A percentile compares a stretch with the other conserved stretches of the same genome.
phyloP scores from a whole-genome alignment of 202 grass and related monocot genomes.

The Schoenoplectus tabernaemontani region DNA sequence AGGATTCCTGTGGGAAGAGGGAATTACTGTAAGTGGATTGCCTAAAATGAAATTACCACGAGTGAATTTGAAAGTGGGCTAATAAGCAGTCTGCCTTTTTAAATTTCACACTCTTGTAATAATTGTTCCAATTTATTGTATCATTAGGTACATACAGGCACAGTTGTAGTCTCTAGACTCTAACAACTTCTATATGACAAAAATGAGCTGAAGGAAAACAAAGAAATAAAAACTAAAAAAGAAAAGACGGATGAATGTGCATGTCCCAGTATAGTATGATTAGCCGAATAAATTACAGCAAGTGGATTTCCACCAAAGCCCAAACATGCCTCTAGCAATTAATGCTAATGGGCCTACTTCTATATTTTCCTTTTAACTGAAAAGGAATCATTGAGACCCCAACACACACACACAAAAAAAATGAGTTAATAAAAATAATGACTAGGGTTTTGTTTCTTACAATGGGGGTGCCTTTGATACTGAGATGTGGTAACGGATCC shows the following conservation, averaged over 20 bases:
- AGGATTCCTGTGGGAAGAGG: constrained; percentile 50
- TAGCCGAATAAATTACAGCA: background rate
- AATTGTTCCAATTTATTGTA: background rate
- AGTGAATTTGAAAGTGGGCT: background rate
- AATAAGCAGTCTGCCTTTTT: background rate
- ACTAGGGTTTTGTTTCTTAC: constrained; percentile 38
- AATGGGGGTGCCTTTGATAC: constrained; percentile 80
- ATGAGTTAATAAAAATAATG: background rate
- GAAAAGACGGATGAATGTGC: background rate
- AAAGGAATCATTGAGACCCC: background rate
- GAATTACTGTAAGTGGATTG: background rate
- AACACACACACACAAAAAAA: background rate
- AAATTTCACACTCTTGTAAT: background rate
- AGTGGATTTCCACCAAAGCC: background rate
- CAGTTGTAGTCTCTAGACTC: too few species aligned
- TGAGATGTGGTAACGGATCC: constrained; percentile 59
- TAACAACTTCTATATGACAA: constrained; percentile 14
- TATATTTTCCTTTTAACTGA: background rate
- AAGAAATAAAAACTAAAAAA: background rate
- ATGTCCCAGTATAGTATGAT: background rate
- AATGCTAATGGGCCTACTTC: background rate
- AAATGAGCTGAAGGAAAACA: too few species aligned
- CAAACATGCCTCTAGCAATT: background rate
- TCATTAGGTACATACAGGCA: background rate
- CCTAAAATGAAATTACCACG: background rate